A percentile compares a stretch with the other conserved stretches of the same genome.
Conservation (phyloP, 2,329 filamentous ascomycete genomes). For the Lasiodiplodia citricola region DNA sequence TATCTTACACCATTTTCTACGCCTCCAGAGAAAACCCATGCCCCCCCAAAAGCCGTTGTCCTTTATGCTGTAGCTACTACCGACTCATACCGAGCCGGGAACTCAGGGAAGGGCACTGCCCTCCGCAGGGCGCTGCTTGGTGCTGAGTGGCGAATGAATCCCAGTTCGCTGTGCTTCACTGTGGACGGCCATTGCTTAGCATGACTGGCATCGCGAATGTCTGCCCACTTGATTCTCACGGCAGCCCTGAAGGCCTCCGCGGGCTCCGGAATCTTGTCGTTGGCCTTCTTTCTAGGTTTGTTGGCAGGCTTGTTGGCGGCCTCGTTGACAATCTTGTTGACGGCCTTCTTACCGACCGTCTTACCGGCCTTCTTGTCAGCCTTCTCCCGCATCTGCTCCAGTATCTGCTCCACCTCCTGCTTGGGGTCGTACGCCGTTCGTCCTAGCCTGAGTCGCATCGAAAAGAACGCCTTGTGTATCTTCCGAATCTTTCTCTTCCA, state of each 20-base stretch:
- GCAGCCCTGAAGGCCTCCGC: conserved; percentile 3
- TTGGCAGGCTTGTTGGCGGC: neutral
- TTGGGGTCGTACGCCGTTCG: too few species aligned
- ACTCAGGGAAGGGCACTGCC: too few species aligned
- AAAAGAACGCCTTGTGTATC: neutral
- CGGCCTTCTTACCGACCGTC: neutral
- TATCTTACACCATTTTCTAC: conserved; percentile 7
- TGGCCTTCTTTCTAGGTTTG: neutral
- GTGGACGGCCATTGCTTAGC: conserved; percentile 30
- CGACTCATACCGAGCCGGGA: too few species aligned
- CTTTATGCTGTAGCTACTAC: neutral
- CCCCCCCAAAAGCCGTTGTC: neutral
- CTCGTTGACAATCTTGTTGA: neutral
- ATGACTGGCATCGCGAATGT: conserved; percentile 40
- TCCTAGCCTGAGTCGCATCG: too few species aligned
- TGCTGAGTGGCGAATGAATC: conserved; percentile 11
- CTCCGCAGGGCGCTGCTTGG: neutral
- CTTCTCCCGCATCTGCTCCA: too few species aligned
- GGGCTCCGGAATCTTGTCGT: neutral
- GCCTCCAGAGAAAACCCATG: neutral
- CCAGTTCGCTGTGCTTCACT: conserved; percentile 30
- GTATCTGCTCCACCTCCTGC: too few species aligned
- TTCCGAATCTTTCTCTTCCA: neutral
- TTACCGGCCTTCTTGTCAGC: neutral
- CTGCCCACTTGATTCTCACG: conserved; percentile 41